Evolutionary conservation across 2,329 filamentous ascomycete genomes (phyloP), one percentile per base, ranked within the genome.

Genomic region (Gnomoniopsis sp.): DNA sequence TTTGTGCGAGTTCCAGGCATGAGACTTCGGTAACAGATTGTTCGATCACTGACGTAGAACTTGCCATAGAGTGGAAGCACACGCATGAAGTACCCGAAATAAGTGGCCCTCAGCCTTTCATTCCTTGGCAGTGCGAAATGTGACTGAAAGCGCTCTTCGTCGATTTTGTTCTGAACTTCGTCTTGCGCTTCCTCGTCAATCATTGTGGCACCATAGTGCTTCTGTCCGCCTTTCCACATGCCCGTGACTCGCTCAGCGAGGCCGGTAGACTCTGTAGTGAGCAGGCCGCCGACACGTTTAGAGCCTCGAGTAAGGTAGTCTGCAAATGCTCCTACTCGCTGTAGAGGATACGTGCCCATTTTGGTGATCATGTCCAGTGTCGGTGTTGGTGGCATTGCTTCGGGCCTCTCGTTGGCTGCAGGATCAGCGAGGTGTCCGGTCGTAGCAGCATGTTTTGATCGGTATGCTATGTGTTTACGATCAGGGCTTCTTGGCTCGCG

Each of bases 241-340:
- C 92, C 93, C 0, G 93, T 96, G 0, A 98, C 93, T 72, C 97
- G 98, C 69, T 96, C 93, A 34, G 96, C 88, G 69, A 98, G 98
- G 1, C 91, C 92, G 87, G 96, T 96, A 0, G 93, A 96, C 71
- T 97, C 93, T 0, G 88, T 91, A 7, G 93, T 90, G 49, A 98
- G 76, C 10, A 96, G 76, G 30, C 80, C 90, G 61, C 90, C 91
- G 86, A 98, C 90, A 36, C 86, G 86, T 65, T 90, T 89, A 22
- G 91, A 88, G 22, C 89, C 86, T 57, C 82, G 88, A 68, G 89
- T 90, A 53, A 97, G 78, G 69, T 92, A 96, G 49, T 88, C 90
- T 10, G 92, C 91, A 69, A 96, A 83, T 1, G 88, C 88, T 11
- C 90, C 89, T 1, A 92, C 93, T 61, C 90, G 86, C 72, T 96